Evolutionary conservation across 1,284 basidiomycete species (phyloP), one percentile per base, ranked within the genome.

Genomic region (Austropuccinia psidii): DNA sequence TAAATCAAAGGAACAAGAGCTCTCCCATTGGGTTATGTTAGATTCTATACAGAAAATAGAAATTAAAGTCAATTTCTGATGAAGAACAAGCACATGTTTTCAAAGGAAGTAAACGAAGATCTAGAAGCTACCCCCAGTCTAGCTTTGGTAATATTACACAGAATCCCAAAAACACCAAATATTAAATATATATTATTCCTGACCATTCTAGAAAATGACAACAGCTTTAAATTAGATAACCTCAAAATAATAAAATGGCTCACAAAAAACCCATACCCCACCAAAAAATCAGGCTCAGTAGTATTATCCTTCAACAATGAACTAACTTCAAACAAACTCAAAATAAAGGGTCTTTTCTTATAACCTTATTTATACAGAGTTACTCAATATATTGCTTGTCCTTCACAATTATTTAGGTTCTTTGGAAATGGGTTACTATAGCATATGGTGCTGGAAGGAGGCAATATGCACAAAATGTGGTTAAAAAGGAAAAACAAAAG

Each of bases 41-140:
- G 33, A 3, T 43, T 61, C 21, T 61, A 61, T 24, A 31, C 58
- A 11, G 21, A 39, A 9, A 43, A 61, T 24, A 4, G 35, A 4
- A 6, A 61, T 1, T 41, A 61, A n/a, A 61, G 29, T 8, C 15
- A 41, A 4, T 60, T 17, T 17, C 57, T 60, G 5, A 39, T 39
- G 31, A 37, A 60, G 13, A 60, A 60, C n/a, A 60, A 60, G n/a
- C 57, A 60, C n/a, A 19, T 35, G 17, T 60, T 31, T 31, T 60
- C 57, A n/a, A 60, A 60, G 24, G 57, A 60, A 21, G 57, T 60
- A 15, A 31, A 60, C 57, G 33, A 31, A 19, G 4, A 58, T 37
- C 21, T 58, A 11, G 31, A 58, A n/a, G 55, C 5, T 17, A 33
- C 55, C 11, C 55, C 55, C 57, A 60, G 31, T 37, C 37, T 29